These are phyloP conservation scores for Akanthomyces lecanii DNA, from an alignment of 2,329 filamentous ascomycete genomes.

Conservation along the genomic window DNA sequence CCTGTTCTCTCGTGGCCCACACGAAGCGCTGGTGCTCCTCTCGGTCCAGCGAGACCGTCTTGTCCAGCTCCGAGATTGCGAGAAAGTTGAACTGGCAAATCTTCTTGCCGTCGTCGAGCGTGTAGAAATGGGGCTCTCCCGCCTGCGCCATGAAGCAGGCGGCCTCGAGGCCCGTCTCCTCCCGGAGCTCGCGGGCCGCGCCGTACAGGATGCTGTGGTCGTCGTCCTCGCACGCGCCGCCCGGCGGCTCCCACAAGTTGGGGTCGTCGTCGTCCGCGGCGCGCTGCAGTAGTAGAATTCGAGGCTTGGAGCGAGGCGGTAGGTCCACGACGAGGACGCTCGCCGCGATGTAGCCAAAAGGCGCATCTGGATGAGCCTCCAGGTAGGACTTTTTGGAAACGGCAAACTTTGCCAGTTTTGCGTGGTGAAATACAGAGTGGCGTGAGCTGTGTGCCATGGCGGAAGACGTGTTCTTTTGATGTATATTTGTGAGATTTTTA, in stretches of 20 bases:
- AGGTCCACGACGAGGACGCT: neutral
- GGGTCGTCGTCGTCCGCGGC: neutral
- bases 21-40: neutral
- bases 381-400: neutral
- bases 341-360: neutral
- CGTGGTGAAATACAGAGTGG: too few relatives aligned
- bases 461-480: too few relatives aligned
- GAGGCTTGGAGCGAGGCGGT: neutral
- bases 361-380: neutral
- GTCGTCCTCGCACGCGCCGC: neutral
- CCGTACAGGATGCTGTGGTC: neutral
- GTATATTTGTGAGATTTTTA: too few relatives aligned
- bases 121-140: neutral
- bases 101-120: neutral
- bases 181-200: neutral
- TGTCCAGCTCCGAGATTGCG: neutral
- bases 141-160: neutral
- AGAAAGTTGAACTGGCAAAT: neutral
- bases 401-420: neutral
- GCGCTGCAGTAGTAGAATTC: neutral
- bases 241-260: neutral
- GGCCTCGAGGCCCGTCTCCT: neutral
- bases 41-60: neutral
- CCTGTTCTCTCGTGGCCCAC: neutral
- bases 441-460: too few relatives aligned